Conservation (phyloP, 2,329 filamentous ascomycete genomes). For the Geosmithia flava region DNA sequence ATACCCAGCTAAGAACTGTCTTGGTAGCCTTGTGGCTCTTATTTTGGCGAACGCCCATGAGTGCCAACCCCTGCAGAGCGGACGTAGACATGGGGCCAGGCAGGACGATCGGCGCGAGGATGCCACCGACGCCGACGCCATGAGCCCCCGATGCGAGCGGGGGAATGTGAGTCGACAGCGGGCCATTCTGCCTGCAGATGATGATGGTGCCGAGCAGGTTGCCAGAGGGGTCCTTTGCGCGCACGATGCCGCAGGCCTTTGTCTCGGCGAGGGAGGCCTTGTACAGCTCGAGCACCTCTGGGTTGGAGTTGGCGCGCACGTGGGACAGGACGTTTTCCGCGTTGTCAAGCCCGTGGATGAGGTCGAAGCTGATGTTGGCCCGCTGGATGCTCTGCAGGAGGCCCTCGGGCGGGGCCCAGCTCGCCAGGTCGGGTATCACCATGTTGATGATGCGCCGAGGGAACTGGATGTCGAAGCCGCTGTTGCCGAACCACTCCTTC, state of each 20-base stretch:
- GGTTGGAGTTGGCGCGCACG: conserved; percentile 60
- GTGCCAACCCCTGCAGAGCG: conserved; percentile 61
- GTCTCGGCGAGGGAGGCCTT: conserved; percentile 59
- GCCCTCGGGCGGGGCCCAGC: conserved; percentile 66
- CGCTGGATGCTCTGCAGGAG: conserved; percentile 61
- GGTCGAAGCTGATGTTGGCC: conserved; percentile 66
- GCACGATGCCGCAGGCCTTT: conserved; percentile 67
- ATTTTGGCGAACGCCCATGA: conserved; percentile 73
- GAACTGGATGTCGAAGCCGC: conserved; percentile 71
- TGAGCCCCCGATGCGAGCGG: conserved; percentile 40
- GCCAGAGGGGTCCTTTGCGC: conserved; percentile 57
- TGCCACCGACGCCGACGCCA: conserved; percentile 52
- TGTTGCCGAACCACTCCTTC: conserved; percentile 75
- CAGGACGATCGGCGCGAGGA: conserved; percentile 68
- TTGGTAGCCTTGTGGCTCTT: conserved; percentile 64
- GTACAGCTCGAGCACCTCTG: conserved; percentile 72
- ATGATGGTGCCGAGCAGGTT: conserved; percentile 70
- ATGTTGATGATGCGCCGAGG: conserved; percentile 51
- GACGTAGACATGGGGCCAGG: conserved; percentile 56
- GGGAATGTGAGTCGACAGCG: conserved; percentile 58
- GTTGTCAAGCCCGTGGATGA: conserved; percentile 71
- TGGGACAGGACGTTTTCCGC: conserved; percentile 62
- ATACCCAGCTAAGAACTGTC: conserved; percentile 70
- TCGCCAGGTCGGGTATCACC: conserved; percentile 57
- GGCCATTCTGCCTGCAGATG: conserved; percentile 60